Evolutionary conservation across 257 asterid species (phyloP).

Genomic region (Primulina eburnea): DNA sequence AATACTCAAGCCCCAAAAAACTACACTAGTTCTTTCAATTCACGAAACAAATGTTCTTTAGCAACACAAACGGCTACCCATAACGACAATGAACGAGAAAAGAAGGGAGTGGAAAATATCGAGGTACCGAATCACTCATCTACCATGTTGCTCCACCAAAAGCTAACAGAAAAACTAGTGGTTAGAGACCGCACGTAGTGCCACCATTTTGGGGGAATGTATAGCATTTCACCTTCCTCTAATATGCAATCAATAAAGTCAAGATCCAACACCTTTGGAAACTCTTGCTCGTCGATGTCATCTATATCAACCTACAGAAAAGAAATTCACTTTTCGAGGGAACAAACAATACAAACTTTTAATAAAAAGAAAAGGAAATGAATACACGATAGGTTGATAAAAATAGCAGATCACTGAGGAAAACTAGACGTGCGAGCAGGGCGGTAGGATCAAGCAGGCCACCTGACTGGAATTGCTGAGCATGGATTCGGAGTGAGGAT

Average conservation of each 20-base stretch:
- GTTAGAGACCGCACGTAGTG: constrained; percentile 93
- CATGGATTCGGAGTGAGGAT: constrained; percentile 68
- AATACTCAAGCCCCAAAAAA: background rate
- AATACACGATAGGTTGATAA: background rate
- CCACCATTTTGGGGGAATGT: constrained; percentile 99
- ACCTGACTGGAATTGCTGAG: constrained; percentile 96
- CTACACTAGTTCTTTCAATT: background rate
- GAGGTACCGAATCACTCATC: constrained; percentile 1
- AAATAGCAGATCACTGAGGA: background rate
- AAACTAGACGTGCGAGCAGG: background rate
- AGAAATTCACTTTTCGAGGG: constrained; percentile 8
- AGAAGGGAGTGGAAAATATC: background rate
- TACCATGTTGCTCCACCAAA: constrained; percentile 74
- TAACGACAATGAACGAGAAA: background rate
- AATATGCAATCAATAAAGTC: constrained; percentile 84
- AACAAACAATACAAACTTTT: background rate
- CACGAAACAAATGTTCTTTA: background rate
- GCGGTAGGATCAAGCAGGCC: constrained; percentile 16
- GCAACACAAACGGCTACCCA: background rate
- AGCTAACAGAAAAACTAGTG: constrained; percentile 92
- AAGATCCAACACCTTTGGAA: constrained; percentile 56
- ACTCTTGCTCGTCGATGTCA: constrained; percentile 59
- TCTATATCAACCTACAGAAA: constrained; percentile 87
- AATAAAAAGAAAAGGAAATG: background rate
- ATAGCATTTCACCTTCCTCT: constrained; percentile 98